Conservation (phyloP, 257 asterid genomes). For the Lycium ferocissimum region DNA sequence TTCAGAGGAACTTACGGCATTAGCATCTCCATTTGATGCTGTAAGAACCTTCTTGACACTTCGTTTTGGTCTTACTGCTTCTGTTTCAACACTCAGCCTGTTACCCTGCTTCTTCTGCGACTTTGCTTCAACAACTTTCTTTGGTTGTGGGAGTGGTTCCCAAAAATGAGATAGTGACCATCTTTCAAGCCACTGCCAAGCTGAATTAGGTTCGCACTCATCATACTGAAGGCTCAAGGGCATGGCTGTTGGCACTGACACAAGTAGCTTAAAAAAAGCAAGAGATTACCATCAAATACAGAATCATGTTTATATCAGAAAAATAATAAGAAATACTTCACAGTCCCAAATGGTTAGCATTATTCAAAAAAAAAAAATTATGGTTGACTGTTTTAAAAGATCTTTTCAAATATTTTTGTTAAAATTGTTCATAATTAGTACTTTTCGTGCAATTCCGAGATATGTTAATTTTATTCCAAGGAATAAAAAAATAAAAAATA, state of each 20-base stretch:
- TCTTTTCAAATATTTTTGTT: neutral
- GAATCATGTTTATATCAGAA: constrained; percentile 16
- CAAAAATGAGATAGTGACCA: constrained; percentile 84
- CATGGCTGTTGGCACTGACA: constrained; percentile 72
- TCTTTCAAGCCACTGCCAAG: constrained; percentile 86
- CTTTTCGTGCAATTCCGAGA: neutral
- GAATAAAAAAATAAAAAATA: neutral
- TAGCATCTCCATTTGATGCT: constrained; percentile 57
- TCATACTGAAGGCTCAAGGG: constrained; percentile 91
- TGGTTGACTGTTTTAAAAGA: neutral
- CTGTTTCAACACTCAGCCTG: constrained; percentile 48
- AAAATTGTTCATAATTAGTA: neutral
- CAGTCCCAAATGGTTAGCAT: neutral
- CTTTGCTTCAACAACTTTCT: constrained; percentile 50
- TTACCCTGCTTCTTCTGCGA: constrained; percentile 57
- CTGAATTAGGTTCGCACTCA: constrained; percentile 71
- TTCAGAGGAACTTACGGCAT: constrained; percentile 47
- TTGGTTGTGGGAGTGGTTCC: constrained; percentile 63
- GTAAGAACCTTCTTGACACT: constrained; percentile 62
- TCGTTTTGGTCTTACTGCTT: constrained; percentile 70
- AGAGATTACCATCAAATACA: constrained; percentile 9
- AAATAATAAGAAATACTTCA: constrained; percentile 12
- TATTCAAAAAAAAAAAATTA: too few species aligned
- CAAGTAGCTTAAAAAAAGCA: constrained; percentile 63
- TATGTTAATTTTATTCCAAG: neutral